Base-by-base conservation (phyloP, 371 early-diverging fungal species). In the Entomophthora muscae region DNA sequence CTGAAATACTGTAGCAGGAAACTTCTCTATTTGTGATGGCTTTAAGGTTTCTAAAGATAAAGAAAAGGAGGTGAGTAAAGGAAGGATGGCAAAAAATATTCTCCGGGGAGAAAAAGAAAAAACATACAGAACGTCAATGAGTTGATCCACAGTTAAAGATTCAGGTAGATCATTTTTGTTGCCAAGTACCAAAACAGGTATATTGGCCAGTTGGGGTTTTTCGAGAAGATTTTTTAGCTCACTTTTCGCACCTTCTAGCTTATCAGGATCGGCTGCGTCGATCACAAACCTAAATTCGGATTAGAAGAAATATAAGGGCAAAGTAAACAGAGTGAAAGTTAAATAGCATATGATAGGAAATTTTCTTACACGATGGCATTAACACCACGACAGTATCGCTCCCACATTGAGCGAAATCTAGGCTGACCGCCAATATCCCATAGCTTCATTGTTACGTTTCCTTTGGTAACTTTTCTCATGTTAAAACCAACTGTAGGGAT, bases 371-470 rank as follows among this genome's bases (percentile, higher is more conserved):
- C 94, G 64, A 98, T 98, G 13, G 97, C 93, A 72, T 98, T 93
- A 55, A 96, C 98, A 24, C 95, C 94, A 69, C 89, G 76, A 69
- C 88, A 90, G 69, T 84, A 97, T 73, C 98, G 76, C 73, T 95
- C 96, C 97, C 98, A 98, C 97, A 97, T 97, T 72, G 88, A 89
- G 57, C 71, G 63, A 55, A 70, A 70, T 66, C 96, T 72, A 56
- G 97, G 91, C 72, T 98, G 97, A 3, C 98, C 98, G 61, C 98
- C 98, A 73, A 97, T 85, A 76, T 98, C 98, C 97, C 98, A 98
- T 63, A 98, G 75, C 71, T 96, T 96, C 93, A 97, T 94, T 10
- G 95, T 93, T 52, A 95, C 93, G 65, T 82, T 89, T 62, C 90
- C 91, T 71, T 89, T 90, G 59, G 89, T 86, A 31, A 89, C 88